These are phyloP conservation scores for Pythium utonaiense DNA, from an alignment of 352 stramenopile genomes.

Conservation along the genomic window DNA sequence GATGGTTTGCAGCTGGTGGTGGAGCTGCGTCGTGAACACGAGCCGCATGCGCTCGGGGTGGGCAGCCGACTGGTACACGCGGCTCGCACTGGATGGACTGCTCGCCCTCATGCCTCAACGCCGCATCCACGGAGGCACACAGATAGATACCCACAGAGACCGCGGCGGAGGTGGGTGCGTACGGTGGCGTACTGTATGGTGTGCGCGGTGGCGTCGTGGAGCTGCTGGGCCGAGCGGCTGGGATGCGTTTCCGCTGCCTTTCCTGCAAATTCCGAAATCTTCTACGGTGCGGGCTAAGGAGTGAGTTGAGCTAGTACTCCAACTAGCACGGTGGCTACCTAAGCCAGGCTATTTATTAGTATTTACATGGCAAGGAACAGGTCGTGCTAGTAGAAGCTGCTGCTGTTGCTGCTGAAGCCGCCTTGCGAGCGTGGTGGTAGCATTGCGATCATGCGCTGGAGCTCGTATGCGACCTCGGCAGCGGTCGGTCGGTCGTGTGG, in stretches of 20 bases:
- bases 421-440: background rate
- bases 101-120: background rate
- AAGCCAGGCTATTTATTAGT: constrained; percentile 8
- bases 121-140: background rate
- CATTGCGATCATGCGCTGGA: constrained; percentile 43
- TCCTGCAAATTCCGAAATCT: background rate
- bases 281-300: background rate
- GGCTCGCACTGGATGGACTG: background rate
- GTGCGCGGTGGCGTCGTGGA: background rate
- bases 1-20: constrained; percentile 67
- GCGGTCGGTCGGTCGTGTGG: constrained; percentile 55
- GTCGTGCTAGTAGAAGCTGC: background rate
- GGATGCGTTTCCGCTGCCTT: background rate
- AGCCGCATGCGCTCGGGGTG: constrained; percentile 46
- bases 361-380: no score
- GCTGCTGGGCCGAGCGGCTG: background rate
- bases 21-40: constrained; percentile 71
- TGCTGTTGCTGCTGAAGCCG: constrained; percentile 11
- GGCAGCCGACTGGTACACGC: constrained; percentile 35
- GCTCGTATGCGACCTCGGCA: constrained; percentile 51
- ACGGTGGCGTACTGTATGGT: no score
- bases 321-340: background rate
- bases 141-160: background rate
- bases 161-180: no score
- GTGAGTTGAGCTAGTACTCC: background rate